Conservation (phyloP, 805 yeast species). For the Lipomyces anomalus region DNA sequence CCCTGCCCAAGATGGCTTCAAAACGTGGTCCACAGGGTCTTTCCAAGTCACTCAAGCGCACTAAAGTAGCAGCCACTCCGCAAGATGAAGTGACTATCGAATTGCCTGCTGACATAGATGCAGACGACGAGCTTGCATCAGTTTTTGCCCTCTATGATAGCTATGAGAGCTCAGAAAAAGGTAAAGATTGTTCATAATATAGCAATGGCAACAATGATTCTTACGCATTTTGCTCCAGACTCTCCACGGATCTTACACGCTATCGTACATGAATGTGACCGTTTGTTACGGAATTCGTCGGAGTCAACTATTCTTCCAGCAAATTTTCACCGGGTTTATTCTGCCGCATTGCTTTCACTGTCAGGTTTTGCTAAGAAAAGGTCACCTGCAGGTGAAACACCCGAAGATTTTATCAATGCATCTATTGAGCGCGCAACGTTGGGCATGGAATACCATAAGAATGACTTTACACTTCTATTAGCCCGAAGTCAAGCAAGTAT, state of each 20-base stretch:
- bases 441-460: constrained; percentile 50
- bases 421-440: constrained; percentile 62
- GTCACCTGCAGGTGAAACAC: constrained; percentile 30
- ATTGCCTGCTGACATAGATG: constrained; percentile 61
- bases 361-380: constrained; percentile 29
- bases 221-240: constrained; percentile 2
- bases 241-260: constrained; percentile 47
- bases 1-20: constrained; percentile 26
- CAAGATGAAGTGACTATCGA: constrained; percentile 53
- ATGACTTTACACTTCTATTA: constrained; percentile 44
- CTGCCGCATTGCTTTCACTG: constrained; percentile 45
- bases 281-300: constrained; percentile 45
- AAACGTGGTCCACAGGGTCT: constrained; percentile 22
- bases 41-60: constrained; percentile 17
- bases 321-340: constrained; percentile 66
- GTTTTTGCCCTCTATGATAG: constrained; percentile 66
- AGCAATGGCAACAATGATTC: background rate
- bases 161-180: constrained; percentile 50
- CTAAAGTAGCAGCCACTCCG: constrained; percentile 8
- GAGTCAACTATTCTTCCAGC: constrained; percentile 29
- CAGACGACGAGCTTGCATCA: constrained; percentile 75
- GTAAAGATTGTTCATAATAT: constrained; percentile 25
- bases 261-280: constrained; percentile 85
- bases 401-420: constrained; percentile 58
- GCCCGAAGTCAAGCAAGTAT: constrained; percentile 45